Evolutionary conservation across 176 grass and related monocot species (phyloP).

Genomic region (Alopecurus myosuroides): DNA sequence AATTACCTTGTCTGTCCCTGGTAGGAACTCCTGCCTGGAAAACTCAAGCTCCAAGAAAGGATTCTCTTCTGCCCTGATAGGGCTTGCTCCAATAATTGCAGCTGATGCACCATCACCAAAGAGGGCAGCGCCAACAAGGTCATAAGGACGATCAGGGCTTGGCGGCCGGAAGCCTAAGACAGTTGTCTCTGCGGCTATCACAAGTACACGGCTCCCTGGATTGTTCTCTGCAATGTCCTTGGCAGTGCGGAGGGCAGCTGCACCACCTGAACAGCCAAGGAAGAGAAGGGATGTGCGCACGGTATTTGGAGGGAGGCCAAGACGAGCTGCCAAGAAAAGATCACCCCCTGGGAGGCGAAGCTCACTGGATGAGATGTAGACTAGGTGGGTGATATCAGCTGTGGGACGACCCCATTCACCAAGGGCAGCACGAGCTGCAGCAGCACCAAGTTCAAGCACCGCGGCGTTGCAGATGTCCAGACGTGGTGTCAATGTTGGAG

Average conservation of each 20-base stretch:
- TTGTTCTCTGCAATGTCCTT: conserved; percentile 98
- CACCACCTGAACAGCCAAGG: conserved; percentile 83
- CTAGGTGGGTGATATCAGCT: conserved; percentile 74
- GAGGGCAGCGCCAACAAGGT: conserved; percentile 81
- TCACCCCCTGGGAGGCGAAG: conserved; percentile 79
- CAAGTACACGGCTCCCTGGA: conserved; percentile 64
- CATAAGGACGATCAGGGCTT: conserved; percentile 65
- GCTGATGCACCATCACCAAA: conserved; percentile 88
- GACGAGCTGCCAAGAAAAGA: conserved; percentile 63
- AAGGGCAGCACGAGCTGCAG: conserved; percentile 48
- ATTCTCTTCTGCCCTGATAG: conserved; percentile 44
- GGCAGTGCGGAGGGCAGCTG: conserved; percentile 69
- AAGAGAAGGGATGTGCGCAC: conserved; percentile 69
- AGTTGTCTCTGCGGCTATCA: conserved; percentile 82
- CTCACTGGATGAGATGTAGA: conserved; percentile 88
- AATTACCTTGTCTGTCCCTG: conserved; percentile 68
- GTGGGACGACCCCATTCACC: conserved; percentile 59
- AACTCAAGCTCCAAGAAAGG: conserved; percentile 74
- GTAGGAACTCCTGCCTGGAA: conserved; percentile 72
- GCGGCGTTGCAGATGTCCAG: conserved; percentile 79
- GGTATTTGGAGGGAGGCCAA: conserved; percentile 54
- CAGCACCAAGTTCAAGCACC: conserved; percentile 65
- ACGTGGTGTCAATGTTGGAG: conserved; percentile 63
- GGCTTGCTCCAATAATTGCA: conserved; percentile 61
- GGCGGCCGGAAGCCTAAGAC: conserved; percentile 80